Evolutionary conservation across 306 rosid genomes (phyloP).

Genomic region (Medicago arabica): DNA sequence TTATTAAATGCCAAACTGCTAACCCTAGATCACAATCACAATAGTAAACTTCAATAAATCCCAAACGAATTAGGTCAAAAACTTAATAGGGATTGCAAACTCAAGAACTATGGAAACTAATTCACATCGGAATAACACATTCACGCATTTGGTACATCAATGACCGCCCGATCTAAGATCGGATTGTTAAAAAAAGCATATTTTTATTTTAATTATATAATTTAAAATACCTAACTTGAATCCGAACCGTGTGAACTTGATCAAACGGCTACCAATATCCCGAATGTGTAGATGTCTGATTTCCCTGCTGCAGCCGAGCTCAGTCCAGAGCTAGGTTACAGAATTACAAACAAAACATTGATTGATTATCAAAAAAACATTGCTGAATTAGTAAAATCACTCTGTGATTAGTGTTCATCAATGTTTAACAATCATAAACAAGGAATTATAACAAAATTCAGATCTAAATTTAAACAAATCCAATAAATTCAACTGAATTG

Average conservation of each 20-base stretch:
- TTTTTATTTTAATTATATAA: no score
- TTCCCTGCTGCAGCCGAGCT: no score
- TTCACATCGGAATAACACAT: no score
- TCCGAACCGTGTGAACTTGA: no score
- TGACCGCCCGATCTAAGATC: no score
- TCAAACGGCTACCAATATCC: no score
- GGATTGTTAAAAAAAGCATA: no score
- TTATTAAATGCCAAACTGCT: not conserved
- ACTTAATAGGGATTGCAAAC: not conserved
- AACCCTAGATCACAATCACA: not conserved
- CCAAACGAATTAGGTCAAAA: not conserved
- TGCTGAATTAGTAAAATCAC: not conserved
- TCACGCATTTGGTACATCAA: no score
- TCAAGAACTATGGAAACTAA: not conserved
- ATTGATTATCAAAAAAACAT: slow-evolving; percentile 7
- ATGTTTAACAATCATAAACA: not conserved
- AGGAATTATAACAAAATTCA: not conserved
- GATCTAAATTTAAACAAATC: not conserved
- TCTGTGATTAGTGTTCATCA: not conserved
- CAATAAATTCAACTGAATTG: not conserved
- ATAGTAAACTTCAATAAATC: not conserved
- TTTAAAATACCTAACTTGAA: no score
- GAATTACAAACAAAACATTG: not conserved
- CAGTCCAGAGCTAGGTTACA: not conserved
- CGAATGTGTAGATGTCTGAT: no score